phyloP scores from a whole-genome alignment of 306 rosid genomes.

The Gillenia trifoliata region DNA sequence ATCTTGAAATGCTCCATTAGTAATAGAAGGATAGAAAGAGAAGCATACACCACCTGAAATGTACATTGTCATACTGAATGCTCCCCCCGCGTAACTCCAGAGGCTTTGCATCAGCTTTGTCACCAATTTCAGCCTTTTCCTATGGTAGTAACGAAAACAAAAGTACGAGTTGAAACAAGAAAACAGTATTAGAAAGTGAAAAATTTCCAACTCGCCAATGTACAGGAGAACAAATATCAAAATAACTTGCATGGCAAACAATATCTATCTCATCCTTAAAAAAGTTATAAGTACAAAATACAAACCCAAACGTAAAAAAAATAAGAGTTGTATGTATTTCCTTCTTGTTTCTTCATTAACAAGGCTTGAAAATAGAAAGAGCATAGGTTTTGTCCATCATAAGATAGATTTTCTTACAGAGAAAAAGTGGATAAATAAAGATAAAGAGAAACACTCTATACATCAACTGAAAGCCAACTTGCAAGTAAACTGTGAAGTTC shows the following conservation, averaged over 20 bases:
- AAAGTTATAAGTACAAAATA: not conserved
- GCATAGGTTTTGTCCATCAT: not conserved
- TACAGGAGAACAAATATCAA: not conserved
- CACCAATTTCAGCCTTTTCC: slow-evolving; percentile 79
- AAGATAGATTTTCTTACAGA: not conserved
- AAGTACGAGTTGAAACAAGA: slow-evolving; percentile 2
- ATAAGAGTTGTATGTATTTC: not conserved
- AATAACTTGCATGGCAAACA: not conserved
- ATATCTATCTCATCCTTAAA: not conserved
- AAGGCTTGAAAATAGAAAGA: not conserved
- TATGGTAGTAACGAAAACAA: slow-evolving; percentile 24
- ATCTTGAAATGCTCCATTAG: not conserved
- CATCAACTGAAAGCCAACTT: slow-evolving; percentile 12
- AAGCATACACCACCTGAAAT: slow-evolving; percentile 58
- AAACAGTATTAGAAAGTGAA: slow-evolving; percentile 6
- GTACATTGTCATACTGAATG: slow-evolving; percentile 68
- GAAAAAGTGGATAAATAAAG: not conserved
- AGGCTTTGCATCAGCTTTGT: slow-evolving; percentile 62
- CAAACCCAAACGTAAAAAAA: not conserved
- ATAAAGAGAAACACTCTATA: not conserved
- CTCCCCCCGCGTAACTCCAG: slow-evolving; percentile 64
- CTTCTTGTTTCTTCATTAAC: not conserved
- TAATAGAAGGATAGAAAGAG: not conserved
- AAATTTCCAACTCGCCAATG: not conserved
- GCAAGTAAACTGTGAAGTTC: slow-evolving; percentile 18